A percentile compares a stretch with the other conserved stretches of the same genome.
These are phyloP conservation scores for Helotiales sp. DNA, from an alignment of 2,329 filamentous ascomycete genomes.

Conservation along the genomic window DNA sequence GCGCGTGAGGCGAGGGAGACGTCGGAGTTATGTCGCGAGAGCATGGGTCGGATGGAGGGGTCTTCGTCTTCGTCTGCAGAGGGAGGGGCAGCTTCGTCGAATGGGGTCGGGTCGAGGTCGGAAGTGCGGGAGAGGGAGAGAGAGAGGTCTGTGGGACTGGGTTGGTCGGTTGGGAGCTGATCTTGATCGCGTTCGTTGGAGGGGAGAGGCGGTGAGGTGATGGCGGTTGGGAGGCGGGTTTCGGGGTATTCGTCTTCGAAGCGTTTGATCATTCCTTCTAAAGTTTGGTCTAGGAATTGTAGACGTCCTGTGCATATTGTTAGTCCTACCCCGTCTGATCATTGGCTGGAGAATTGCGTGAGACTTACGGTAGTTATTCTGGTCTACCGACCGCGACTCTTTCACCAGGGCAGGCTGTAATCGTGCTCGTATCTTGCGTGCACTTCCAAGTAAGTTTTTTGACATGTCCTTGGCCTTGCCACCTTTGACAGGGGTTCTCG, in stretches of 20 bases:
- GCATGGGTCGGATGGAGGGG: slow-evolving; percentile 44
- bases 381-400: slow-evolving; percentile 72
- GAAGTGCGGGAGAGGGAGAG: slow-evolving; percentile 14
- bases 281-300: slow-evolving; percentile 84
- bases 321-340: background rate
- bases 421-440: slow-evolving; percentile 83
- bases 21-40: slow-evolving; percentile 66
- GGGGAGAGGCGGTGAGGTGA: slow-evolving; percentile 30
- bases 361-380: slow-evolving; percentile 74
- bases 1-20: slow-evolving; percentile 70
- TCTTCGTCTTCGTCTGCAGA: slow-evolving; percentile 51
- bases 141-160: slow-evolving; percentile 5
- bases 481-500: slow-evolving; percentile 48
- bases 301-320: slow-evolving; percentile 62
- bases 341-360: background rate
- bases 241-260: slow-evolving; percentile 98
- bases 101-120: slow-evolving; percentile 33
- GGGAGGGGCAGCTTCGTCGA: slow-evolving; percentile 41
- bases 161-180: slow-evolving; percentile 7
- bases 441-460: slow-evolving; percentile 84
- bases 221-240: slow-evolving; percentile 57
- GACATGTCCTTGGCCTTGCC: slow-evolving; percentile 89
- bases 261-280: slow-evolving; percentile 89
- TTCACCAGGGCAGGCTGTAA: slow-evolving; percentile 83
- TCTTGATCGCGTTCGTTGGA: too few species aligned